These are phyloP conservation scores for Fusarium sublunatum DNA, from an alignment of 2,329 filamentous ascomycete species.

Conservation along the genomic window DNA sequence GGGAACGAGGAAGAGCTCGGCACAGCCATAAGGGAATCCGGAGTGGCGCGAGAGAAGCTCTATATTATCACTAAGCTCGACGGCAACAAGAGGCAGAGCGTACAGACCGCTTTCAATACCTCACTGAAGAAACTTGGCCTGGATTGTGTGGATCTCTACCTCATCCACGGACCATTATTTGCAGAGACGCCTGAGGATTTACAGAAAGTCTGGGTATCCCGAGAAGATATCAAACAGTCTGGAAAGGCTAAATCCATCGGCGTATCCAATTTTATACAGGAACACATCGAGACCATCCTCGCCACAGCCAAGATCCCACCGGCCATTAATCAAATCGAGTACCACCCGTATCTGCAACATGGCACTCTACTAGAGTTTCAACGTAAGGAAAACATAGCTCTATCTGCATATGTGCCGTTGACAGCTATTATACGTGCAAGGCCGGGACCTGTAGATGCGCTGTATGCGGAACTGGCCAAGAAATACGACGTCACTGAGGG, in stretches of 20 bases:
- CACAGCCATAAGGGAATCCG: neutral
- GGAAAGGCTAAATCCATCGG: constrained; percentile 77
- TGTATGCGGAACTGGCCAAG: neutral
- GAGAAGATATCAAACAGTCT: constrained; percentile 72
- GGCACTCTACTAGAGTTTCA: neutral
- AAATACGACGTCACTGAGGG: neutral
- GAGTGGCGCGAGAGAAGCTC: neutral
- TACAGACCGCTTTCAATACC: neutral
- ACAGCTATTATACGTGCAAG: neutral
- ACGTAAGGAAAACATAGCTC: neutral
- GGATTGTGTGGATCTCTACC: neutral
- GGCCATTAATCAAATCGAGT: constrained; percentile 82
- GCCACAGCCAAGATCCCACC: constrained; percentile 69
- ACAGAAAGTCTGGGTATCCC: constrained; percentile 64
- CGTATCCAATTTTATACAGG: constrained; percentile 81
- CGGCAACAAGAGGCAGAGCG: neutral
- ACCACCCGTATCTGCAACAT: constrained; percentile 64
- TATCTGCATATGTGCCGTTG: neutral
- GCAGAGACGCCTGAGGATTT: neutral
- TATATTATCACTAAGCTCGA: neutral
- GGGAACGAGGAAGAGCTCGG: neutral
- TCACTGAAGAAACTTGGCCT: neutral
- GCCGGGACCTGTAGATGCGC: neutral
- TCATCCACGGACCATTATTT: neutral
- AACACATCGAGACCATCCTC: constrained; percentile 65